Base-by-base conservation (phyloP, 2,329 filamentous ascomycete genomes). In the Penicillium sp. region DNA sequence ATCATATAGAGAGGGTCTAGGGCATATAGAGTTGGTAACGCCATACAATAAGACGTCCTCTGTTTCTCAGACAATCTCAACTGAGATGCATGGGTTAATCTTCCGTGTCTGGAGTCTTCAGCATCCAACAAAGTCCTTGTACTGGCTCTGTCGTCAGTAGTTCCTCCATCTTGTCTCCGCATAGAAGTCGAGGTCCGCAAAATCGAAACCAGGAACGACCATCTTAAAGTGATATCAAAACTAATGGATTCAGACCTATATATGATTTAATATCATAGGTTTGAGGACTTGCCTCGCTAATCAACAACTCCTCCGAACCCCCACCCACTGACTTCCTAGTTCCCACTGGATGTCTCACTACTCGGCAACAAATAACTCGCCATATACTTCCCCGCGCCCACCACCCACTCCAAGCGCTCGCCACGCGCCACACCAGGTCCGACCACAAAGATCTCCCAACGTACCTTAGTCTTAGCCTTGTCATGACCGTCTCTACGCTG, bases 371-470 rank as follows among this genome's bases (percentile, higher is more conserved):
- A 69, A 73, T 83, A 89, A 68, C 82, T 87, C 11, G 83, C 84
- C 75, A 90, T 91, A 71, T 83, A 91, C 72, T 86, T 85, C 4
- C 85, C 87, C 0, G 88, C 87, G 56, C 89, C 86, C 7, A 91
- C 87, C 61, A 89, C 79, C 88, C 88, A 91, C 72, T 89, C 86
- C 69, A 88, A 65, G 71, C 72, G 83, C 78, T 91, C 88, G 0
- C 87, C 88, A 0, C 70, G 74, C 4, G 76, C 78, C 5, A 89
- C 76, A 70, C 88, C 77, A 13, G 78, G 79, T 0, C 87, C 88
- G 1, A 90, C 88, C 3, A 87, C 73, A 66, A 89, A 90, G 6
- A 80, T 84, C 75, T 90, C 87, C n/a, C 90, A 74, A 16, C 80
- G 75, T 48, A 83, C 83, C 60, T 80, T 80, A 61, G 33, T 71